Evolutionary conservation across 164 flowering plant genomes (phyloP), one percentile per base, ranked within the genome.

Genomic region (Chimonanthus praecox): DNA sequence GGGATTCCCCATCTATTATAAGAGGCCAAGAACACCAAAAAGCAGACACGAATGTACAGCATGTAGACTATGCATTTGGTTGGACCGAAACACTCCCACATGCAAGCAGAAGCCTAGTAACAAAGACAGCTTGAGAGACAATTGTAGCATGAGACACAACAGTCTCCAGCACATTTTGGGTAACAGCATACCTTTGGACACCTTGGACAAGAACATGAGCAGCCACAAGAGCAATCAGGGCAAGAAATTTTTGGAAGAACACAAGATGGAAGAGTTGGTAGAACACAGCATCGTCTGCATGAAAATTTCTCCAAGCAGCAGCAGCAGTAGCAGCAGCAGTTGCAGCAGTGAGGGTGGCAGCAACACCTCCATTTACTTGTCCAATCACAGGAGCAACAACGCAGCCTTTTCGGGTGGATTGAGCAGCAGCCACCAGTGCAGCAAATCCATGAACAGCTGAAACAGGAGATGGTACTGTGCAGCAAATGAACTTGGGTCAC

Each of bases 381-480:
- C n/a, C 50, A 47, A 20, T 20, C 7, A 3, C 76, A 49, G 20
- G 67, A 11, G 49, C 76, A 77, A 46, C 76, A 68, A 33, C 58
- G 60, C 47, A 72, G 60, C 9, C 47, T 62, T 71, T 54, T 33
- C 2, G 67, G 70, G 33, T 68, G 74, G 18, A 61, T 18, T 4
- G 84, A 74, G 82, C 92, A 84, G 9, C 84, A 71, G 43, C 81
- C 47, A 71, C 74, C 84, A 75, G 73, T 84, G 76, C 97, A 88
- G 82, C 91, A 91, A n/a, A 85, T 73, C 88, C 92, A 88, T 58
- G 94, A 88, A 67, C 80, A 72, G 71, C 70, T 84, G 74, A 82
- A 85, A 78, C 92, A 88, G 9, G 89, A 84, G 8, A 70, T 71
- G 51, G 84, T 80, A 74, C 94, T 88, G 89, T 85, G 71, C 49